These are phyloP conservation scores for Claviceps africana DNA, from an alignment of 2,329 filamentous ascomycete species.

Conservation along the genomic window DNA sequence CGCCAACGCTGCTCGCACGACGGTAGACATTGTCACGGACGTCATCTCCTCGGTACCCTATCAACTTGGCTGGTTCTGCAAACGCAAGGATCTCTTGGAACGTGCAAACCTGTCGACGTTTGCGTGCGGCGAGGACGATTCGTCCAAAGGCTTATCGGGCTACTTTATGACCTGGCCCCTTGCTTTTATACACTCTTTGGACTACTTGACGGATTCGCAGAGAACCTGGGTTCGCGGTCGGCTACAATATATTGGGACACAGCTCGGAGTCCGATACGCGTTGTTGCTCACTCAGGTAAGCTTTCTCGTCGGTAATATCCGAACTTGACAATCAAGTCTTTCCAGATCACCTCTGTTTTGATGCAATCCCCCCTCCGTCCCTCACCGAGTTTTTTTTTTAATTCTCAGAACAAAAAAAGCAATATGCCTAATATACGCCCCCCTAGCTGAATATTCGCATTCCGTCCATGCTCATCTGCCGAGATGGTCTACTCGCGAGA, in stretches of 20 bases:
- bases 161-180: slow-evolving; percentile 48
- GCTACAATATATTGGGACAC: slow-evolving; percentile 38
- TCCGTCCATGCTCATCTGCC: slow-evolving; percentile 47
- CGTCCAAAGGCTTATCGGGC: slow-evolving; percentile 39
- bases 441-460: slow-evolving; percentile 42
- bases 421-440: neutral
- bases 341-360: too few relatives aligned
- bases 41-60: slow-evolving; percentile 49
- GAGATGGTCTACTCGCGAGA: slow-evolving; percentile 34
- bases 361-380: too few relatives aligned
- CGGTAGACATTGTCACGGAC: slow-evolving; percentile 39
- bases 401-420: neutral
- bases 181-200: slow-evolving; percentile 37
- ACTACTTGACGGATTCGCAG: slow-evolving; percentile 46
- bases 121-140: slow-evolving; percentile 34
- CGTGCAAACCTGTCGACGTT: slow-evolving; percentile 30
- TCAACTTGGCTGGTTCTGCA: slow-evolving; percentile 44
- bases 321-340: neutral
- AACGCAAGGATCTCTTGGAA: slow-evolving; percentile 26
- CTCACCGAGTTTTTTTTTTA: neutral
- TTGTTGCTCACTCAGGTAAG: slow-evolving; percentile 39
- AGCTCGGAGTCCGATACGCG: slow-evolving; percentile 45
- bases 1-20: slow-evolving; percentile 36
- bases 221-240: slow-evolving; percentile 40
- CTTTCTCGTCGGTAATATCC: neutral